These are phyloP conservation scores for Monilinia fructicola DNA, from an alignment of 2,329 filamentous ascomycete species.

Conservation along the genomic window DNA sequence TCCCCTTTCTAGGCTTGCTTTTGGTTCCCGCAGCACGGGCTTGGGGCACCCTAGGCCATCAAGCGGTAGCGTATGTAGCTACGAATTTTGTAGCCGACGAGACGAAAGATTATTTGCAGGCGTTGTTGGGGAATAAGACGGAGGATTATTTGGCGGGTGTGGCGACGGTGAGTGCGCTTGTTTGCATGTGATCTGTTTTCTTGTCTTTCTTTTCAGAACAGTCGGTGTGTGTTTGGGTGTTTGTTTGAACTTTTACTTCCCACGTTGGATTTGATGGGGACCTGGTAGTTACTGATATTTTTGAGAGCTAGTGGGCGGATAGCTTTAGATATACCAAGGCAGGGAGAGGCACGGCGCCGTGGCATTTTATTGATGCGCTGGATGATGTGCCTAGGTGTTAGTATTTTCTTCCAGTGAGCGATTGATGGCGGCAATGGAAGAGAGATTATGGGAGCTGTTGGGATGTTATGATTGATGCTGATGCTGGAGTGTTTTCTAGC, in stretches of 20 bases:
- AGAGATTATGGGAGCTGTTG: background rate
- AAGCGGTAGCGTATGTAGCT: constrained; percentile 64
- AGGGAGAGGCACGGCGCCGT: constrained; percentile 60
- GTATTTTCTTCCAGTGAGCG: background rate
- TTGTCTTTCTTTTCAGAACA: background rate
- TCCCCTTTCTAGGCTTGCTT: constrained; percentile 8
- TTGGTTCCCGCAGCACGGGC: constrained; percentile 25
- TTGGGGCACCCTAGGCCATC: constrained; percentile 56
- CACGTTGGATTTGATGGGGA: background rate
- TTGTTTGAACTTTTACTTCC: background rate
- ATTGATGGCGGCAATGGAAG: too few relatives aligned
- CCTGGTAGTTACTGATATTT: background rate
- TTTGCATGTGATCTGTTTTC: background rate
- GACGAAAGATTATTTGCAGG: constrained; percentile 58
- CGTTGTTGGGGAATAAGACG: constrained; percentile 54
- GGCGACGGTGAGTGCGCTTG: constrained; percentile 46
- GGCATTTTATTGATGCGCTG: constrained; percentile 70
- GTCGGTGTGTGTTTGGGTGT: background rate
- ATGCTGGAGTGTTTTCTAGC: constrained; percentile 29
- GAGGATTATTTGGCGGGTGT: constrained; percentile 61
- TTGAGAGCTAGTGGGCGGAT: constrained; percentile 56
- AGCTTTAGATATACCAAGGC: constrained; percentile 60
- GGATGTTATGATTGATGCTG: background rate
- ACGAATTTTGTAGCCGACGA: constrained; percentile 57
- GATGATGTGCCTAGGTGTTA: constrained; percentile 54